These are phyloP conservation scores for Litsea cubeba DNA, from an alignment of 164 flowering plant species.

Conservation along the genomic window DNA sequence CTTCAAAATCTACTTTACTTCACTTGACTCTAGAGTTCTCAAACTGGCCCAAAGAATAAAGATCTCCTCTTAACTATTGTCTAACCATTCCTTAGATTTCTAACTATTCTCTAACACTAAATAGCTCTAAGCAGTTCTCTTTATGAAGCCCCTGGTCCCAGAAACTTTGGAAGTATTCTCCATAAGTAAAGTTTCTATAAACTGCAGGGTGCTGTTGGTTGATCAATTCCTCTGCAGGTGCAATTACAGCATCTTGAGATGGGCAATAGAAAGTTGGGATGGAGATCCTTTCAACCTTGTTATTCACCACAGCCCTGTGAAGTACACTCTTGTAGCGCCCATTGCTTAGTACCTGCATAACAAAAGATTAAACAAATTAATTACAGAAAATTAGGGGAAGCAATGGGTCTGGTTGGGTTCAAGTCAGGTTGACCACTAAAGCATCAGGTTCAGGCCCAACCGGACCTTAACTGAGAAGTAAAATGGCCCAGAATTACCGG, in stretches of 20 bases:
- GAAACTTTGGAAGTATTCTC: slow-evolving; percentile 35
- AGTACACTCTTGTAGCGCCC: slow-evolving; percentile 57
- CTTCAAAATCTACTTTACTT: too few relatives aligned
- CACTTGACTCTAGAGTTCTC: too few relatives aligned
- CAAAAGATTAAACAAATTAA: neutral
- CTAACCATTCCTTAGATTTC: too few relatives aligned
- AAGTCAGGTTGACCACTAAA: too few relatives aligned
- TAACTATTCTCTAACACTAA: slow-evolving; percentile 12
- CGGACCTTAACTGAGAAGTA: too few relatives aligned
- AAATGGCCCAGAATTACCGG: too few relatives aligned
- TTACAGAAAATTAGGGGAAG: too few relatives aligned
- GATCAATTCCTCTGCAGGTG: slow-evolving; percentile 30
- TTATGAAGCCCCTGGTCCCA: slow-evolving; percentile 42
- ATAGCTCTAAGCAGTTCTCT: slow-evolving; percentile 36
- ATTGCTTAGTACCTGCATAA: slow-evolving; percentile 52
- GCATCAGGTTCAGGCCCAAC: too few relatives aligned
- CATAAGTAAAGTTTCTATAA: slow-evolving; percentile 35
- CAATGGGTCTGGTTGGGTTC: too few relatives aligned
- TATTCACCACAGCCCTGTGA: slow-evolving; percentile 60
- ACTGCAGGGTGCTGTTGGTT: slow-evolving; percentile 25
- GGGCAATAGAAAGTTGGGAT: slow-evolving; percentile 61
- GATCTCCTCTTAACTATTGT: too few relatives aligned
- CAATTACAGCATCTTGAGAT: slow-evolving; percentile 41
- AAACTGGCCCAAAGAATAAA: too few relatives aligned
- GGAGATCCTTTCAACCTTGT: slow-evolving; percentile 43